A percentile compares a stretch with the other conserved stretches of the same genome.
Conservation (phyloP, 495 filamentous ascomycete genomes). For the Margaritispora aquatica region DNA sequence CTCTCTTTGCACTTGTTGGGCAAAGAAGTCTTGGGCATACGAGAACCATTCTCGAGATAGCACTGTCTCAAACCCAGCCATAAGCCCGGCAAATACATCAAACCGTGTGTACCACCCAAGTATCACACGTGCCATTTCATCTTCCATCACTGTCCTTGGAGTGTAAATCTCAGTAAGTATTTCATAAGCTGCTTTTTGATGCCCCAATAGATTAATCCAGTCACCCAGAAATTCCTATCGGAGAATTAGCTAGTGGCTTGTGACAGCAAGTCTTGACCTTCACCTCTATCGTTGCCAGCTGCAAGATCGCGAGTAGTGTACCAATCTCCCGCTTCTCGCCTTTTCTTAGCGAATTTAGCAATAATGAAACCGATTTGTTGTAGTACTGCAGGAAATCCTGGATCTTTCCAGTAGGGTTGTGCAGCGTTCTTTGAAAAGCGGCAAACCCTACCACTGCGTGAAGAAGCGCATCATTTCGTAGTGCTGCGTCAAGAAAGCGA, state of each 20-base stretch:
- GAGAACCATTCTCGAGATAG: slow-evolving; percentile 79
- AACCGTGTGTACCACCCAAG: slow-evolving; percentile 86
- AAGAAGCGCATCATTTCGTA: slow-evolving; percentile 74
- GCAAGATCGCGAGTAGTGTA: slow-evolving; percentile 84
- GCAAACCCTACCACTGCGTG: slow-evolving; percentile 89
- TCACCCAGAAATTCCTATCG: slow-evolving; percentile 87
- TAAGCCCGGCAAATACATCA: slow-evolving; percentile 75
- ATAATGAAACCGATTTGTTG: slow-evolving; percentile 71
- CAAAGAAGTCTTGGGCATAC: slow-evolving; percentile 54
- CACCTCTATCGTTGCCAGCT: slow-evolving; percentile 92
- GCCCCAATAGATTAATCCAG: slow-evolving; percentile 85
- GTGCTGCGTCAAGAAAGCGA: slow-evolving; percentile 61
- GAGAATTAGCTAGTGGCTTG: neutral
- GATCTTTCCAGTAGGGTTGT: slow-evolving; percentile 60
- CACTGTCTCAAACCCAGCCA: slow-evolving; percentile 71
- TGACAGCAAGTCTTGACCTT: slow-evolving; percentile 9
- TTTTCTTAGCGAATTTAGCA: slow-evolving; percentile 64
- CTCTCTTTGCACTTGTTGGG: slow-evolving; percentile 46
- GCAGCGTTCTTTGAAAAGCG: slow-evolving; percentile 77
- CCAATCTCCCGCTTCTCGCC: slow-evolving; percentile 63
- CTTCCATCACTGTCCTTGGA: slow-evolving; percentile 67
- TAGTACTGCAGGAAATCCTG: slow-evolving; percentile 85
- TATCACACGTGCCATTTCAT: slow-evolving; percentile 60
- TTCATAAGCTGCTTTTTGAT: slow-evolving; percentile 84
- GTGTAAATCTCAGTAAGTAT: slow-evolving; percentile 74